phyloP scores from a whole-genome alignment of 2,329 filamentous ascomycete species.

The Gnomoniopsis sp. region DNA sequence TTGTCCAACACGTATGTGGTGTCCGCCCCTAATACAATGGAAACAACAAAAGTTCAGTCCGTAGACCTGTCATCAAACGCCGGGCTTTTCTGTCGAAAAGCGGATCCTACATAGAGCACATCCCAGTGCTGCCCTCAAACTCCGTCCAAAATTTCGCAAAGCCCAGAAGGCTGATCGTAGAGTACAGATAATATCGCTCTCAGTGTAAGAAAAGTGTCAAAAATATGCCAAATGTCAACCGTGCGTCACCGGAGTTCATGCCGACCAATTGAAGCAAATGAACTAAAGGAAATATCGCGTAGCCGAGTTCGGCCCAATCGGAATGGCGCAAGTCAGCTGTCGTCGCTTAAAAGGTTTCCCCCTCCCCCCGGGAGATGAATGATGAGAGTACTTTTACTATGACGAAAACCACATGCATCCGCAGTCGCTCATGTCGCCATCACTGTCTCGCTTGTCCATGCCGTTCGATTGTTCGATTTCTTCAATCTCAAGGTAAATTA shows the following conservation, averaged over 20 bases:
- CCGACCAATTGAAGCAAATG: not conserved
- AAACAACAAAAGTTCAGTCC: not conserved
- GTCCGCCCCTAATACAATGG: not conserved
- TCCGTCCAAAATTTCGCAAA: not conserved
- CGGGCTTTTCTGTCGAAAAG: not conserved
- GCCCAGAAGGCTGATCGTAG: not conserved
- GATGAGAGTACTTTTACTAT: constrained; percentile 26
- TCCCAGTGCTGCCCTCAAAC: not conserved
- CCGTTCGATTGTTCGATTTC: constrained; percentile 32
- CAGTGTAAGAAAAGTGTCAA: not conserved
- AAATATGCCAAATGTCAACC: not conserved
- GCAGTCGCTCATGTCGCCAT: constrained; percentile 44
- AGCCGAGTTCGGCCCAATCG: not conserved
- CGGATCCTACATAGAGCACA: not conserved
- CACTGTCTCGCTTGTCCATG: constrained; percentile 13
- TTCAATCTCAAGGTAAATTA: constrained; percentile 40
- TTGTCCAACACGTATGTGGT: too few species aligned
- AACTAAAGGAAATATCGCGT: not conserved
- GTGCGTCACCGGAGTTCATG: not conserved
- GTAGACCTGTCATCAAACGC: not conserved
- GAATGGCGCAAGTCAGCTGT: not conserved
- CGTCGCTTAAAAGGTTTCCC: not conserved
- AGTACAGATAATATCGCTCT: not conserved
- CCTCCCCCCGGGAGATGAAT: not conserved
- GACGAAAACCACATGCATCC: constrained; percentile 53